Evolutionary conservation across 2,329 filamentous ascomycete genomes (phyloP), one percentile per base, ranked within the genome.

Genomic region (Tricladium varicosporioides): DNA sequence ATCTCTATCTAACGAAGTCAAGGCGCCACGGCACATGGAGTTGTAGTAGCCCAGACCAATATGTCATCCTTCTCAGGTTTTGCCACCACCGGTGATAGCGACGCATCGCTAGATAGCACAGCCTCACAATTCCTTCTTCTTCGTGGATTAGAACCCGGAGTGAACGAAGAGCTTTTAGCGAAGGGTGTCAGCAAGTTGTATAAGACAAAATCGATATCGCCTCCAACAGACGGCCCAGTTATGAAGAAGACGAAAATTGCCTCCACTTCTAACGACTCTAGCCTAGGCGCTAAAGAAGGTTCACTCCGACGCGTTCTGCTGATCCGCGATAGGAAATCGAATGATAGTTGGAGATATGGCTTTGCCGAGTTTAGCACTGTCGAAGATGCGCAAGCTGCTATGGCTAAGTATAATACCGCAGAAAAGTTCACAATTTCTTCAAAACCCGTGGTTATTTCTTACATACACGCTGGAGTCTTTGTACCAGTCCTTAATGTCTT

Each of bases 401-500:
- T 92, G 67, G 78, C 81, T 18, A 90, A 91, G 63, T 87, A 88
- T 64, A 83, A 84, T 42, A 86, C 85, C 33, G 84, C 86, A 27
- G 83, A 89, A 10, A 87, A 85, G 50, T 93, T 93, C 66, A 91
- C 87, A 1, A 90, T 94, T 60, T 86, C 86, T 0, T 90, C 87
- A 2, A 87, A 85, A 62, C 82, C 85, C 0, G 87, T 91, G 14
- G 79, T 82, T 10, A 79, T 91, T 19, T 87, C 83, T 45, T 91
- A 88, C 63, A 92, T 92, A 42, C 90, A 94, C 63, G 84, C 89
- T n/a, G 90, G 90, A 5, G 89, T 94, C 2, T 94, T 95, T 67
- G 83, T 92, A 11, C 89, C 88, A 0, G 86, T 89, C 45, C 78
- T 88, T 49, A 81, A 86, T 51, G 78, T 80, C 7, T 57, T 76